Evolutionary conservation across 2,329 filamentous ascomycete species (phyloP).

Genomic region (Ilyonectria mors-panacis): DNA sequence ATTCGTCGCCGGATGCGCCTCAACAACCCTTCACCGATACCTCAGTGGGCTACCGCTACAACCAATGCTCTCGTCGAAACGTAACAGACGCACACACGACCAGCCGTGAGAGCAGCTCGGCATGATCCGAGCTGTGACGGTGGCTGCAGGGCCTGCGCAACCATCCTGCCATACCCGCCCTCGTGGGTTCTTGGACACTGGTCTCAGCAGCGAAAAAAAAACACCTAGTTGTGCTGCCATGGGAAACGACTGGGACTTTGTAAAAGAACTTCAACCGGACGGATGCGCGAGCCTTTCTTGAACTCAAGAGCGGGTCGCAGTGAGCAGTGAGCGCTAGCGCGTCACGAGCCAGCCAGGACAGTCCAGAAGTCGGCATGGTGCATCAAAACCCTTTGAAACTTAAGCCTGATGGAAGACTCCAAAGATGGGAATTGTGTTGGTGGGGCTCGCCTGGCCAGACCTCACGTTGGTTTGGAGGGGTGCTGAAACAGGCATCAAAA

Average conservation of each 20-base stretch:
- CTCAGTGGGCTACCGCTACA: no score
- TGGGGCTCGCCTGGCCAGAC: constrained; percentile 3
- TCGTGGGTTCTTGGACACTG: constrained; percentile 24
- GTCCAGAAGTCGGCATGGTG: neutral
- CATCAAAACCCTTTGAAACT: neutral
- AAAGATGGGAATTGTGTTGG: neutral
- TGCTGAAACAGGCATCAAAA: constrained; percentile 20
- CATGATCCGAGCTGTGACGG: constrained; percentile 29
- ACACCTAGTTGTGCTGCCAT: neutral
- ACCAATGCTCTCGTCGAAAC: neutral
- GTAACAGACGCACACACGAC: neutral
- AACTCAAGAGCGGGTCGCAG: constrained; percentile 1
- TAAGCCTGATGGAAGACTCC: constrained; percentile 1
- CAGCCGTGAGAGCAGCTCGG: constrained; percentile 14
- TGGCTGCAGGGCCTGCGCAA: constrained; percentile 27
- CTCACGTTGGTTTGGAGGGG: constrained; percentile 1
- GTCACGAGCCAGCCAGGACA: constrained; percentile 1
- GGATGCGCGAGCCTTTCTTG: neutral
- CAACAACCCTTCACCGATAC: neutral
- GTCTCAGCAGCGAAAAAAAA: constrained; percentile 24
- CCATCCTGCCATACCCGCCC: constrained; percentile 25
- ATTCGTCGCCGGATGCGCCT: neutral
- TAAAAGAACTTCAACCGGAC: neutral
- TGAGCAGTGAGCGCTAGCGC: neutral
- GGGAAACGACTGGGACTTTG: neutral